Evolutionary conservation across 495 filamentous ascomycete genomes (phyloP).

Genomic region (Amphirosellinia nigrospora): DNA sequence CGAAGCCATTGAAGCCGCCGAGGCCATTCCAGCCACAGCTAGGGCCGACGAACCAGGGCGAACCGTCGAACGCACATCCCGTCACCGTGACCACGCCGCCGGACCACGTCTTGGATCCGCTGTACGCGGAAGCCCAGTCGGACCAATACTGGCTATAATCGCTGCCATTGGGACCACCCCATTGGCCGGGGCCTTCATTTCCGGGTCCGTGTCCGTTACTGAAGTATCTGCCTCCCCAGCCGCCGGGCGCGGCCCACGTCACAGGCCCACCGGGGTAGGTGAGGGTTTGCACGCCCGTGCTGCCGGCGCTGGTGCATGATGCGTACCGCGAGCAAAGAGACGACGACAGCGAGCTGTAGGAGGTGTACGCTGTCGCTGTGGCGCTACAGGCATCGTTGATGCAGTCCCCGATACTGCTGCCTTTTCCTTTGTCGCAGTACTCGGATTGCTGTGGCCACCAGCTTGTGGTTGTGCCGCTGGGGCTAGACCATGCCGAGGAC

Average conservation of each 20-base stretch:
- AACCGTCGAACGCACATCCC: conserved; percentile 53
- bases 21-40: conserved; percentile 48
- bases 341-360: conserved; percentile 48
- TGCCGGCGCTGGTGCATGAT: conserved; percentile 47
- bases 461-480: conserved; percentile 32
- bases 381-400: conserved; percentile 46
- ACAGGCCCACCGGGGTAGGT: conserved; percentile 49
- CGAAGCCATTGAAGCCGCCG: conserved; percentile 49
- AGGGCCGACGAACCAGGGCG: conserved; percentile 55
- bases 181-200: conserved; percentile 19
- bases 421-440: conserved; percentile 49
- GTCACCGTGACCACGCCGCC: conserved; percentile 55
- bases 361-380: conserved; percentile 46
- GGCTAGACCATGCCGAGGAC: conserved; percentile 45
- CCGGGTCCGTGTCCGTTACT: conserved; percentile 20
- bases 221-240: conserved; percentile 28
- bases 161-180: conserved; percentile 21
- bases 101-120: conserved; percentile 45
- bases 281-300: conserved; percentile 50
- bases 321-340: conserved; percentile 48
- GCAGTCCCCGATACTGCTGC: conserved; percentile 43
- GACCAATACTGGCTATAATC: conserved; percentile 39
- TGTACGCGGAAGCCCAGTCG: conserved; percentile 41
- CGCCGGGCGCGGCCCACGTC: conserved; percentile 42
- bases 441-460: conserved; percentile 52